A percentile compares a stretch with the other conserved stretches of the same genome.
Evolutionary conservation across 805 yeast genomes (phyloP).

Genomic region (Metschnikowia baotianmanensis): DNA sequence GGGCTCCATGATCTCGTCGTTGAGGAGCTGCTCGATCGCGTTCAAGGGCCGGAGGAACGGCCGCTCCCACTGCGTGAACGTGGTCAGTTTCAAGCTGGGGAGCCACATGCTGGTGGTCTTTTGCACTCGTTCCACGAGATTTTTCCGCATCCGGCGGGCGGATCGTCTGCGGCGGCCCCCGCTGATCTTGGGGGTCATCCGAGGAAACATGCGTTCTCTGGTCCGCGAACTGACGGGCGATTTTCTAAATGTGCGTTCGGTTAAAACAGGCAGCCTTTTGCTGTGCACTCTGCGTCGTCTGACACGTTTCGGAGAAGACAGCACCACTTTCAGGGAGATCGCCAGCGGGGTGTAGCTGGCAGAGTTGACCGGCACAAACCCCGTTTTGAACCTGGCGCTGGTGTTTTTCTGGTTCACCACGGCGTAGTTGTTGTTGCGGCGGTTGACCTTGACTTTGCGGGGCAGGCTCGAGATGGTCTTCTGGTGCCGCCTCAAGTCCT

Average conservation of each 20-base stretch:
- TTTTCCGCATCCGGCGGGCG: constrained; percentile 49
- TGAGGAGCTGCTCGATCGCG: constrained; percentile 37
- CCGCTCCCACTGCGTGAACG: constrained; percentile 47
- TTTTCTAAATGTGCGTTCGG: constrained; percentile 8
- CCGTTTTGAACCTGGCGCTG: constrained; percentile 10
- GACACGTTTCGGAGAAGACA: background rate
- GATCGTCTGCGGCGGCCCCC: too few relatives aligned
- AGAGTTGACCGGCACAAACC: constrained; percentile 9
- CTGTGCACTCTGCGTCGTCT: constrained; percentile 1
- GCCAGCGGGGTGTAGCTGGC: constrained; percentile 2
- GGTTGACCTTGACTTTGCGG: constrained; percentile 5
- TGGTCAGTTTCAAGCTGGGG: constrained; percentile 59
- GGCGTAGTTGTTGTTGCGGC: constrained; percentile 5
- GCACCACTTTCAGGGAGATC: background rate
- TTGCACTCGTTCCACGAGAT: constrained; percentile 54
- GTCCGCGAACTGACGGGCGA: background rate
- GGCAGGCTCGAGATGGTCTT: constrained; percentile 10
- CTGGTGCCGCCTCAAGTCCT: constrained; percentile 8
- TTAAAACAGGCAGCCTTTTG: constrained; percentile 4
- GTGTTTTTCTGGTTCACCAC: constrained; percentile 1
- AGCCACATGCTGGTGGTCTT: constrained; percentile 51
- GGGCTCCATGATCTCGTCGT: constrained; percentile 39
- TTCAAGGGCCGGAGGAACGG: constrained; percentile 52
- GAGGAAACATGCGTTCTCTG: background rate
- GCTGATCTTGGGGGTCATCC: too few relatives aligned